These are phyloP conservation scores for Microdochium nivale DNA, from an alignment of 2,329 filamentous ascomycete genomes.

Conservation along the genomic window DNA sequence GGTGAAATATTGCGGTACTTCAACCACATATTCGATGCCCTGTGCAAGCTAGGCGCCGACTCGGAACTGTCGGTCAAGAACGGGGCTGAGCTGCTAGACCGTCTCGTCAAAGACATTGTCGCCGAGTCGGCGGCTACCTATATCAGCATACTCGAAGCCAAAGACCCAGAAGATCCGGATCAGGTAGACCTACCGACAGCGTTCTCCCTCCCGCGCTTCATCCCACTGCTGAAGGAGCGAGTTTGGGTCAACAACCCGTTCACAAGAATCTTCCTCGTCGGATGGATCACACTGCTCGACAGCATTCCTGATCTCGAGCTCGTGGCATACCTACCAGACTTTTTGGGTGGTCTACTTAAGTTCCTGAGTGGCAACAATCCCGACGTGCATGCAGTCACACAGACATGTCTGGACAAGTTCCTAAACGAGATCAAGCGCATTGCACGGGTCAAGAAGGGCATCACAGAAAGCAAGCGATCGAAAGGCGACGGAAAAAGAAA, in stretches of 20 bases:
- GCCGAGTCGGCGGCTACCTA: slow-evolving; percentile 93
- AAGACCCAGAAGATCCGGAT: slow-evolving; percentile 28
- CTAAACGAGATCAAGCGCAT: slow-evolving; percentile 92
- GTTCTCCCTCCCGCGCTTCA: slow-evolving; percentile 85
- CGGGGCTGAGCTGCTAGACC: slow-evolving; percentile 88
- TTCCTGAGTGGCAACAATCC: slow-evolving; percentile 87
- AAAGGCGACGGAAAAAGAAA: slow-evolving; percentile 60
- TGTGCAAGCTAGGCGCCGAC: slow-evolving; percentile 94
- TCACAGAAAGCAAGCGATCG: slow-evolving; percentile 75
- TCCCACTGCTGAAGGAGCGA: slow-evolving; percentile 85
- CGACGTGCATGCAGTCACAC: slow-evolving; percentile 92
- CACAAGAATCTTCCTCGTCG: slow-evolving; percentile 88
- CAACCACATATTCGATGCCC: slow-evolving; percentile 94
- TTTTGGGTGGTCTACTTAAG: slow-evolving; percentile 79
- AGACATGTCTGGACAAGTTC: slow-evolving; percentile 81
- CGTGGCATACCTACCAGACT: slow-evolving; percentile 85
- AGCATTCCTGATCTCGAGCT: slow-evolving; percentile 95
- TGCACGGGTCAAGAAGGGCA: slow-evolving; percentile 81
- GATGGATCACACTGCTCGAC: slow-evolving; percentile 90
- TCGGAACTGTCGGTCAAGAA: slow-evolving; percentile 97
- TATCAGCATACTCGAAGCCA: slow-evolving; percentile 71
- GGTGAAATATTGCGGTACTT: slow-evolving; percentile 96
- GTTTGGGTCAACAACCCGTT: slow-evolving; percentile 94
- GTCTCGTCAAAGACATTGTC: slow-evolving; percentile 92
- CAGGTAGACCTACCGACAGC: slow-evolving; percentile 61